These are phyloP conservation scores for Nicotiana knightiana DNA, from an alignment of 257 asterid genomes.

Conservation along the genomic window DNA sequence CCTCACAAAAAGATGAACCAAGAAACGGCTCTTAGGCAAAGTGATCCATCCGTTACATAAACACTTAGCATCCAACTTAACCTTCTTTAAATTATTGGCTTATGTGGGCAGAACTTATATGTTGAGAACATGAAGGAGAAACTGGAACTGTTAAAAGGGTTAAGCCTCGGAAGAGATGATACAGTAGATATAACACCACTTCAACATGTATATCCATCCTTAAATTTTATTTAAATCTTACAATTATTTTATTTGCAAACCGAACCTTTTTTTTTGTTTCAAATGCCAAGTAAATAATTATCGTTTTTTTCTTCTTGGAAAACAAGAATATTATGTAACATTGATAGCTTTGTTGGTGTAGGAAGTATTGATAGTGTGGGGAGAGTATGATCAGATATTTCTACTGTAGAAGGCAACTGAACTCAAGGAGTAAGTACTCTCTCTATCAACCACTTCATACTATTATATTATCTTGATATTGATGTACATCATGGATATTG, in stretches of 20 bases:
- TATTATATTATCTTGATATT: too few species aligned
- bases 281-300: too few species aligned
- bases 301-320: too few species aligned
- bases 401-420: neutral
- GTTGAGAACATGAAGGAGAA: slow-evolving; percentile 57
- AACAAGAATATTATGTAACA: neutral
- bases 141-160: slow-evolving; percentile 54
- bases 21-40: too few species aligned
- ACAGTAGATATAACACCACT: slow-evolving; percentile 34
- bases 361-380: slow-evolving; percentile 85
- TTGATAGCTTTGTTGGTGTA: slow-evolving; percentile 17
- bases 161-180: slow-evolving; percentile 49
- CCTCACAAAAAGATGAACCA: too few species aligned
- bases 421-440: too few species aligned
- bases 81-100: too few species aligned
- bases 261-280: neutral
- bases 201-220: slow-evolving; percentile 13
- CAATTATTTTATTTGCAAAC: neutral
- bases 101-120: slow-evolving; percentile 42
- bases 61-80: too few species aligned
- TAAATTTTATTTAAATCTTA: neutral
- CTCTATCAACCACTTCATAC: too few species aligned
- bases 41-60: too few species aligned
- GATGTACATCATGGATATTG: too few species aligned
- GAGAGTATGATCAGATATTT: slow-evolving; percentile 67